Evolutionary conservation across 1,284 basidiomycete species (phyloP), one percentile per base, ranked within the genome.

Genomic region (Rhodotorula sp.): DNA sequence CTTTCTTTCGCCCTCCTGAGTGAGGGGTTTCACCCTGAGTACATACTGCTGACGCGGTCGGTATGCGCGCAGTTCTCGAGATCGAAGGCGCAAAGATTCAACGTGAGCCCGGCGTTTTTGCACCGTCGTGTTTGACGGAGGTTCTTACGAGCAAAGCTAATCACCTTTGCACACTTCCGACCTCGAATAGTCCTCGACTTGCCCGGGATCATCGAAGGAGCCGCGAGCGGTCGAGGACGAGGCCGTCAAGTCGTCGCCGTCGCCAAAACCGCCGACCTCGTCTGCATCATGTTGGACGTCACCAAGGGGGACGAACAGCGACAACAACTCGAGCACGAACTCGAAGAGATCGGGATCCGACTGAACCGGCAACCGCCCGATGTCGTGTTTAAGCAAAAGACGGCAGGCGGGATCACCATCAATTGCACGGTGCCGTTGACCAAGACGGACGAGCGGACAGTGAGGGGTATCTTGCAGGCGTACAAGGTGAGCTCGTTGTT

Each of bases 181-280:
- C 33, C 33, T 33, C 33, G 33, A 4, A 33, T 7, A 75, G 74
- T 99, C 59, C 86, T 97, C 42, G 95, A 99, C 87, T 82, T 99
- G 67, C 95, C 95, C 3, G 95, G 95, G 82, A 99, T 99, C 79
- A 93, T 98, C 30, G 95, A 98, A 82, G 95, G 95, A 57, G 95
- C 95, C 12, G 91, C 91, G 76, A 90, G 93, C 82, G 91, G 93
- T 75, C 87, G 93, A 75, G 95, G 95, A 48, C 87, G 95, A 78
- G 95, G 95, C 60, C 87, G 95, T 74, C 95, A 99, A 82, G 95
- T 99, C 42, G 93, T 99, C 24, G 79, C 80, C 24, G 81, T 81
- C 1, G 81, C 81, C 87, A 91, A 66, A 83, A 99, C 95, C 2
- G 94, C 95, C 3, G 95, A 99, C 81, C 84, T 98, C 56, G 95